These are phyloP conservation scores for Phytophthora vignae DNA, from an alignment of 352 stramenopile genomes.

Conservation along the genomic window DNA sequence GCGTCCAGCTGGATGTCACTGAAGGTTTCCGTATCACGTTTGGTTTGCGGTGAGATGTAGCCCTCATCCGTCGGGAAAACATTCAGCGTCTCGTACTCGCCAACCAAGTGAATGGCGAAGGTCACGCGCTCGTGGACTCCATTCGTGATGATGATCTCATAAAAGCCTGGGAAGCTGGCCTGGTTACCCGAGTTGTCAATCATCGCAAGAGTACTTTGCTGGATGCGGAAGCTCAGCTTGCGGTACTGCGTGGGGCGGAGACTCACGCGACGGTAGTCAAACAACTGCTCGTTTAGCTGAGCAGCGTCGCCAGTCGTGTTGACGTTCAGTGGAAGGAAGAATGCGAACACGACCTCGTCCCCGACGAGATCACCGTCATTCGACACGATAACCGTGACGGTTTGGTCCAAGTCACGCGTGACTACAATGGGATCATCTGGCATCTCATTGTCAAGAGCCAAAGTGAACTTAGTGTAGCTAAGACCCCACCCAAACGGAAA, in stretches of 20 bases:
- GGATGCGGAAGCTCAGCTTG: conserved; percentile 55
- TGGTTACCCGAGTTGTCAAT: conserved; percentile 66
- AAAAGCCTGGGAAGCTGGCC: conserved; percentile 68
- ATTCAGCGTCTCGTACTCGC: conserved; percentile 53
- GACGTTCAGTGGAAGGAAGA: conserved; percentile 72
- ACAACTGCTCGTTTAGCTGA: conserved; percentile 82
- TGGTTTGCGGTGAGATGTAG: not conserved
- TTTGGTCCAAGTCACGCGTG: conserved; percentile 46
- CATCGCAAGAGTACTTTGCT: conserved; percentile 59
- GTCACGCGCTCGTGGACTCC: conserved; percentile 71
- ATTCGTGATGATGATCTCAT: conserved; percentile 81
- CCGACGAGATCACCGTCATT: conserved; percentile 64
- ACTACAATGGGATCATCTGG: conserved; percentile 37
- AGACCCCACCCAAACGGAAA: conserved; percentile 90
- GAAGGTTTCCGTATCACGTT: not conserved
- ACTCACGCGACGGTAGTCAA: conserved; percentile 70
- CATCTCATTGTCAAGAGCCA: conserved; percentile 33
- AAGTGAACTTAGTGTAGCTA: conserved; percentile 89
- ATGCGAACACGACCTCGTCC: conserved; percentile 84
- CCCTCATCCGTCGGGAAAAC: conserved; percentile 40
- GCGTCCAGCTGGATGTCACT: conserved; percentile 18
- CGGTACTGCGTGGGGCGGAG: conserved; percentile 45
- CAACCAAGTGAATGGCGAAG: conserved; percentile 65
- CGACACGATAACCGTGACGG: conserved; percentile 57
- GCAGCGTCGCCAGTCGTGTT: conserved; percentile 64